Conservation (phyloP, 495 filamentous ascomycete genomes). For the Aspergillus indologenus region DNA sequence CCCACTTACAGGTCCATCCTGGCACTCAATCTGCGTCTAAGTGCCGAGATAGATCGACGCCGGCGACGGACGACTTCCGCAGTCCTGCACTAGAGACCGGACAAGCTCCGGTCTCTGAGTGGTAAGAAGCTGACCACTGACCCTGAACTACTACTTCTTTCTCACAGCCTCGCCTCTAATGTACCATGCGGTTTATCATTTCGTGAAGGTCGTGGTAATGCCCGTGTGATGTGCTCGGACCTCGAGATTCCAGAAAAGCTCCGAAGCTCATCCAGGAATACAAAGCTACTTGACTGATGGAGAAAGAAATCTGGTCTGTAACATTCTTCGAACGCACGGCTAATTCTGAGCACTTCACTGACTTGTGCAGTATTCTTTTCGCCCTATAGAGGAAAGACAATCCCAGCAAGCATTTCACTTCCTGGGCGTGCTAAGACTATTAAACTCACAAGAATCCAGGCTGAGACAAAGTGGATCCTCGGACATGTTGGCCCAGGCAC, state of each 20-base stretch:
- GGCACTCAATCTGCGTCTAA: not conserved
- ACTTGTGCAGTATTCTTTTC: not conserved
- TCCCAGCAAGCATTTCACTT: not conserved
- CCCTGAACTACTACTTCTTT: too few species aligned
- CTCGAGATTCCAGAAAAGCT: too few species aligned
- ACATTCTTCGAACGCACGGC: too few species aligned
- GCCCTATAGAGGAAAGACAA: not conserved
- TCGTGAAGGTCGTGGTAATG: too few species aligned
- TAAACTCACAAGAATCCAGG: too few species aligned
- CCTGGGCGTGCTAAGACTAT: not conserved
- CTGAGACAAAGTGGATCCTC: not conserved
- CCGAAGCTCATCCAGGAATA: too few species aligned
- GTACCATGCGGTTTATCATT: too few species aligned
- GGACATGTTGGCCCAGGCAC: not conserved
- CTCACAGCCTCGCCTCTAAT: too few species aligned
- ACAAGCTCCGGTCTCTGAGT: not conserved
- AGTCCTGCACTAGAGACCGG: not conserved
- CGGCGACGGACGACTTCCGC: not conserved
- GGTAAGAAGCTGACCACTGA: too few species aligned
- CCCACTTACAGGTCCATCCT: not conserved
- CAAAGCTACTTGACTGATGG: too few species aligned
- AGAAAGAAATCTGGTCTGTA: too few species aligned
- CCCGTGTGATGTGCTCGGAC: too few species aligned
- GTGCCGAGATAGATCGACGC: not conserved
- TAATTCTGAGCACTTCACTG: not conserved